Base-by-base conservation (phyloP, 2,329 filamentous ascomycete species). In the Verruconis gallopava region DNA sequence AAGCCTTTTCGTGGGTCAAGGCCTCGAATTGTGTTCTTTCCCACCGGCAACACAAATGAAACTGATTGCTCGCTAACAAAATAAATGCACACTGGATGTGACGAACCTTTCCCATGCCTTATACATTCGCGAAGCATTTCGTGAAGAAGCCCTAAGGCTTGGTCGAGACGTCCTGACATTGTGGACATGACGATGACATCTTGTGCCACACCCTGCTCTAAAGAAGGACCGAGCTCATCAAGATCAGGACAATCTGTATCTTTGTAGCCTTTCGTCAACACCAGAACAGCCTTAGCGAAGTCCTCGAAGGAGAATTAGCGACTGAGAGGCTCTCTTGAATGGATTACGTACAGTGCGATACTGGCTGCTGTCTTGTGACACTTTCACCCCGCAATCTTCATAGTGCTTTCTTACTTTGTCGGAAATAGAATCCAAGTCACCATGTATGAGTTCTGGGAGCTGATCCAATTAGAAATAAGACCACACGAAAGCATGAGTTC, bases 91-190 rank as follows among this genome's bases (percentile, higher is more conserved):
- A 61, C 48, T 2, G 21, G 13, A 2, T 30, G 4, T 14, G 37
- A 9, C 5, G 12, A 6, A 12, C 15, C n/a, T 19, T 13, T n/a
- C 54, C 56, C 0, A 68, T 30, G 25, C 62, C 35, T 72, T 55
- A 22, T 53, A 51, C 13, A 47, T 50, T 69, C 71, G 45, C 66
- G 62, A 44, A 72, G 88, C 36, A 96, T 69, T 56, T 95, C 84
- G 57, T 94, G 85, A 40, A 98, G 71, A 52, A 93, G 79, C 44
- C 85, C 86, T 37, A 98, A 71, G 2, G 81, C 89, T 58, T 98
- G 91, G 60, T 98, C 91, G 13, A 96, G 82, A 21, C 91, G 78
- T 4, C 91, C 91, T 34, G 85, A 85, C 1, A 96, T 71, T 2
- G 88, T 85, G 32, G 89, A 88, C 4, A 95, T 64, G 28, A 83